Percentiles rank a stretch among this genome's conserved stretches.
phyloP scores from a whole-genome alignment of 179 eudicot genomes.

The Silene coronaria region DNA sequence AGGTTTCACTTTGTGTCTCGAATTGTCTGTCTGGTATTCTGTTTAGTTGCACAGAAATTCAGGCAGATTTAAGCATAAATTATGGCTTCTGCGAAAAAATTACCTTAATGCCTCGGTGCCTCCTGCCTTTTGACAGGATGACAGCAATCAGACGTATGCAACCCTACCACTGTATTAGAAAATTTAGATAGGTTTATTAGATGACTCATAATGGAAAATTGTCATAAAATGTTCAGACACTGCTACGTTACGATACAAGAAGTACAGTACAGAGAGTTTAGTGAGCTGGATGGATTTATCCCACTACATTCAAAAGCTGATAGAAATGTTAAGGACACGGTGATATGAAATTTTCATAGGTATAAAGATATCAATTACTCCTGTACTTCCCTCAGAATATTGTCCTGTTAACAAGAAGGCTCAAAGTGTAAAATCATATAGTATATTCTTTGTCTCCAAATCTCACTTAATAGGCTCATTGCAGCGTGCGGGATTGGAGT shows the following conservation, averaged over 20 bases:
- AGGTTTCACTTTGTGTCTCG: not conserved
- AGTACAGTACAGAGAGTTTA: no score
- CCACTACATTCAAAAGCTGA: no score
- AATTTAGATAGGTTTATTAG: no score
- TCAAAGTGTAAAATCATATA: not conserved
- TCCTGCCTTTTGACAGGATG: no score
- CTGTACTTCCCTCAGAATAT: not conserved
- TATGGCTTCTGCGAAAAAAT: no score
- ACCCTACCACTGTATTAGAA: no score
- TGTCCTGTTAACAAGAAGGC: not conserved
- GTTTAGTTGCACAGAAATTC: not conserved
- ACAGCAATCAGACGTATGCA: no score
- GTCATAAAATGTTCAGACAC: no score
- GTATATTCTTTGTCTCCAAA: not conserved
- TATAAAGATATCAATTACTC: not conserved
- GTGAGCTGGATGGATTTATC: no score
- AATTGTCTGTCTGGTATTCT: not conserved
- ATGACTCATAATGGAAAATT: no score
- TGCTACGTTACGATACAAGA: no score
- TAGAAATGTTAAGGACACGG: not conserved
- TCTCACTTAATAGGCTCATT: slow-evolving; percentile 25
- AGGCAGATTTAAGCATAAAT: not conserved
- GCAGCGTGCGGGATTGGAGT: slow-evolving; percentile 98
- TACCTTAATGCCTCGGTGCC: no score
- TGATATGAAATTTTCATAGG: not conserved